Evolutionary conservation across 1,139 yeast species (phyloP).

Genomic region (Candida pseudoviswanathii): DNA sequence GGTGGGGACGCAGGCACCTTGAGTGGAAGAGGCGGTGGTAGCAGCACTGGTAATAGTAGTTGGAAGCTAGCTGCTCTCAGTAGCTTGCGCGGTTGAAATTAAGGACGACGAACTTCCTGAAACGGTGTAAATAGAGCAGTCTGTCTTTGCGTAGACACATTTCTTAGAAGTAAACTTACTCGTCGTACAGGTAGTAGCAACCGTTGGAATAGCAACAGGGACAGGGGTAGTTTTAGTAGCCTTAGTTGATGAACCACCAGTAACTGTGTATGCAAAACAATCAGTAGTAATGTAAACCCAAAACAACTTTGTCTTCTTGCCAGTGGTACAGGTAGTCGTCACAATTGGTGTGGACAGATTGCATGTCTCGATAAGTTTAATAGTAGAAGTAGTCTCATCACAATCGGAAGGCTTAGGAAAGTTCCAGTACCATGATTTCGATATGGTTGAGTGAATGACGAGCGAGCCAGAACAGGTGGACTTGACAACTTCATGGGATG

Average conservation of each 20-base stretch:
- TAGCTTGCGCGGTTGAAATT: background rate
- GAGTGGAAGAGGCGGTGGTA: background rate
- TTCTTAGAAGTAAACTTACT: background rate
- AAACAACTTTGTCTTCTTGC: background rate
- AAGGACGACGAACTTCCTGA: background rate
- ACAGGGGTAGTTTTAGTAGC: slow-evolving; percentile 6
- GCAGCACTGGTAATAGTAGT: background rate
- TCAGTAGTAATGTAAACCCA: background rate
- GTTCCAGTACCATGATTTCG: too few species aligned
- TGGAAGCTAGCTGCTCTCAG: too few species aligned
- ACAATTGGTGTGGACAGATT: background rate
- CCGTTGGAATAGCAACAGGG: slow-evolving; percentile 18
- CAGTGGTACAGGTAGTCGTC: background rate
- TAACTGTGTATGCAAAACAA: background rate
- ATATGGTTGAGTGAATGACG: background rate
- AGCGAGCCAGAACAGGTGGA: background rate
- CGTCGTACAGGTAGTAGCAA: background rate
- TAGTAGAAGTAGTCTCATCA: too few species aligned
- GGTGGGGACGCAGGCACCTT: background rate
- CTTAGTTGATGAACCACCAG: background rate
- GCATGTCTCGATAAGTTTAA: too few species aligned
- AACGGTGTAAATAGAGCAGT: slow-evolving; percentile 3
- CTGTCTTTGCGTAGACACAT: background rate
- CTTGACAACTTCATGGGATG: background rate
- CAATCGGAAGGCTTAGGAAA: too few species aligned